A percentile compares a stretch with the other conserved stretches of the same genome.
These are phyloP conservation scores for Pogostemon cablin DNA, from an alignment of 257 asterid species.

Conservation along the genomic window DNA sequence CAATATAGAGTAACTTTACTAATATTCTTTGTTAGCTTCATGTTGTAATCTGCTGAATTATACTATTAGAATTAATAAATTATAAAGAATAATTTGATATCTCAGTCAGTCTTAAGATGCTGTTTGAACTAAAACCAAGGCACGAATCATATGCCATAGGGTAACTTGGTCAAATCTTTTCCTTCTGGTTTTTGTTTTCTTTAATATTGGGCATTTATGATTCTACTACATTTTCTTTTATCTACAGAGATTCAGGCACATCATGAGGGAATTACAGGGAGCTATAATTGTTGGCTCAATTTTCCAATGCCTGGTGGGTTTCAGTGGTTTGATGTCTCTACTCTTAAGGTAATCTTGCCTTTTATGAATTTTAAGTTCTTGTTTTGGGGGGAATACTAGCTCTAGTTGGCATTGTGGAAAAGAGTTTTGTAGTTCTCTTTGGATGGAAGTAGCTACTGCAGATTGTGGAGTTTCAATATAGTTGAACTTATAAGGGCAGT, in stretches of 20 bases:
- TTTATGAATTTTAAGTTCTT: conserved; percentile 11
- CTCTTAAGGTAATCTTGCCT: conserved; percentile 62
- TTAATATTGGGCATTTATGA: neutral
- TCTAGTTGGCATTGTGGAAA: neutral
- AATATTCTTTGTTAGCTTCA: conserved; percentile 1
- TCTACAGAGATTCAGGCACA: conserved; percentile 84
- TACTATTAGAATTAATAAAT: neutral
- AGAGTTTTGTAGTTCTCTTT: neutral
- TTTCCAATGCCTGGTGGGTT: conserved; percentile 86
- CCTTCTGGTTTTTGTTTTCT: conserved; percentile 18
- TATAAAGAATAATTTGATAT: conserved; percentile 12
- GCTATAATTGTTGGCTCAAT: conserved; percentile 88
- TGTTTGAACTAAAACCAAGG: neutral
- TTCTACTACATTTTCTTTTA: conserved; percentile 31
- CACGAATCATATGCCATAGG: conserved; percentile 10
- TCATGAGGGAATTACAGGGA: conserved; percentile 96
- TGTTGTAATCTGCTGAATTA: conserved; percentile 18
- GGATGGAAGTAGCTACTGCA: neutral
- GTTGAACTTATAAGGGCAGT: neutral
- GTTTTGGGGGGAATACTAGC: conserved; percentile 11
- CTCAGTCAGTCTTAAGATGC: neutral
- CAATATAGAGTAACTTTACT: conserved; percentile 6
- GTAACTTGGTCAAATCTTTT: conserved; percentile 3
- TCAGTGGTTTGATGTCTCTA: conserved; percentile 90
- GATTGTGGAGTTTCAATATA: neutral